These are phyloP conservation scores for Didymella lethalis DNA, from an alignment of 2,329 filamentous ascomycete species.

Conservation along the genomic window DNA sequence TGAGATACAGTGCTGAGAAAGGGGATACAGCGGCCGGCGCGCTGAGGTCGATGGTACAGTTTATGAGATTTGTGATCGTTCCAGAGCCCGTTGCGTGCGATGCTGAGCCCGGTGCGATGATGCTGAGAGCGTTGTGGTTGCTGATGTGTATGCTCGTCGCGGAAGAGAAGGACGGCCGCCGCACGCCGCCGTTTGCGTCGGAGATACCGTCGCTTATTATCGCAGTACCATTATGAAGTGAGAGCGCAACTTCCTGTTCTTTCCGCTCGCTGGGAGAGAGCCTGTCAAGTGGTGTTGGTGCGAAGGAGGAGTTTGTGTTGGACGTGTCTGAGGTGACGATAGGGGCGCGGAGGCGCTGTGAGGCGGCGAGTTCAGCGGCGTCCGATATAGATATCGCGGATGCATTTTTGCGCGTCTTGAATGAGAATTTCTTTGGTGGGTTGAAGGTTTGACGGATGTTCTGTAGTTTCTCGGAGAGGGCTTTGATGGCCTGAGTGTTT, in stretches of 20 bases:
- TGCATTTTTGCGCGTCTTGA: slow-evolving; percentile 68
- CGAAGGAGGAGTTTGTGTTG: slow-evolving; percentile 53
- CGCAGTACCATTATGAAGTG: neutral
- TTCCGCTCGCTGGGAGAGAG: slow-evolving; percentile 46
- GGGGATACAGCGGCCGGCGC: slow-evolving; percentile 61
- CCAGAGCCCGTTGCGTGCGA: slow-evolving; percentile 76
- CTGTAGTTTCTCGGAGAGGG: slow-evolving; percentile 78
- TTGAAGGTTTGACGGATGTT: slow-evolving; percentile 69
- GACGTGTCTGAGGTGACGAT: slow-evolving; percentile 47
- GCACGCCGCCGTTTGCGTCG: slow-evolving; percentile 26
- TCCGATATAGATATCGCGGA: slow-evolving; percentile 64
- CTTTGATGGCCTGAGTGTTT: slow-evolving; percentile 74
- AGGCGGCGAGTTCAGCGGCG: slow-evolving; percentile 62
- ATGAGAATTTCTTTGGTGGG: slow-evolving; percentile 83
- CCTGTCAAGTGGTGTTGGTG: slow-evolving; percentile 50
- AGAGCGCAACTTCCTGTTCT: slow-evolving; percentile 29
- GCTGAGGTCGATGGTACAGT: slow-evolving; percentile 83
- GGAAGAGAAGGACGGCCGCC: slow-evolving; percentile 65
- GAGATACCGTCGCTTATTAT: slow-evolving; percentile 2
- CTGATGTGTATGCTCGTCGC: slow-evolving; percentile 69
- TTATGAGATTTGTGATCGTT: slow-evolving; percentile 71
- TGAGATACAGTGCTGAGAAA: slow-evolving; percentile 75
- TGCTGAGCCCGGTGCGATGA: slow-evolving; percentile 77
- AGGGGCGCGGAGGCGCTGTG: slow-evolving; percentile 56
- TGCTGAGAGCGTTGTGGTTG: slow-evolving; percentile 72